Conservation (phyloP, 805 yeast genomes). For the Myxozyma sirexii region DNA sequence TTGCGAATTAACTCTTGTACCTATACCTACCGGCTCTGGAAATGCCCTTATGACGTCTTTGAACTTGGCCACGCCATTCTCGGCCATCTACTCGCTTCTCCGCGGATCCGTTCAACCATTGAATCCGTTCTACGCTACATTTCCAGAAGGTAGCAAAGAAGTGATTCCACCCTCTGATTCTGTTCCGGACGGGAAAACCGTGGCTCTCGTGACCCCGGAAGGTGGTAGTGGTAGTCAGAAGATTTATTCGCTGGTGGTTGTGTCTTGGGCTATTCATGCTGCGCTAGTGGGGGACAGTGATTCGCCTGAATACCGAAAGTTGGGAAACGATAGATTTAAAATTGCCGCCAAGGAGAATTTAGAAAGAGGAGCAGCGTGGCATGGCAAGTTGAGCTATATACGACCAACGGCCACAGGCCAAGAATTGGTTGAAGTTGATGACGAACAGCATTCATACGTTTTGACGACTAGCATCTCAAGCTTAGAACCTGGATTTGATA, state of each 20-base stretch:
- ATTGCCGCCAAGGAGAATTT: slow-evolving; percentile 66
- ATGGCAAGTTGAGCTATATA: slow-evolving; percentile 45
- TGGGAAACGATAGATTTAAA: slow-evolving; percentile 68
- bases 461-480: slow-evolving; percentile 57
- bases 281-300: slow-evolving; percentile 81
- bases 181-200: slow-evolving; percentile 11
- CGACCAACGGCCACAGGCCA: slow-evolving; percentile 5
- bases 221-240: background rate
- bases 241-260: slow-evolving; percentile 53
- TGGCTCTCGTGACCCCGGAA: too few relatives aligned
- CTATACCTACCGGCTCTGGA: slow-evolving; percentile 83
- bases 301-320: slow-evolving; percentile 61
- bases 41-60: slow-evolving; percentile 74
- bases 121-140: slow-evolving; percentile 26
- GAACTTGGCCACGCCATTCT: slow-evolving; percentile 44
- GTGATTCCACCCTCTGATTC: slow-evolving; percentile 52
- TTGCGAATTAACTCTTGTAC: slow-evolving; percentile 24
- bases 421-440: slow-evolving; percentile 13
- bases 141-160: slow-evolving; percentile 33
- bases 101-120: slow-evolving; percentile 21
- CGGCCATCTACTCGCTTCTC: slow-evolving; percentile 12
- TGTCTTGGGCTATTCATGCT: slow-evolving; percentile 87
- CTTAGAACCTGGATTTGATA: slow-evolving; percentile 62
- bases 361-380: slow-evolving; percentile 53
- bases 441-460: slow-evolving; percentile 60